These are phyloP conservation scores for Solanum lycopersicoides DNA, from an alignment of 257 asterid species.

Conservation along the genomic window DNA sequence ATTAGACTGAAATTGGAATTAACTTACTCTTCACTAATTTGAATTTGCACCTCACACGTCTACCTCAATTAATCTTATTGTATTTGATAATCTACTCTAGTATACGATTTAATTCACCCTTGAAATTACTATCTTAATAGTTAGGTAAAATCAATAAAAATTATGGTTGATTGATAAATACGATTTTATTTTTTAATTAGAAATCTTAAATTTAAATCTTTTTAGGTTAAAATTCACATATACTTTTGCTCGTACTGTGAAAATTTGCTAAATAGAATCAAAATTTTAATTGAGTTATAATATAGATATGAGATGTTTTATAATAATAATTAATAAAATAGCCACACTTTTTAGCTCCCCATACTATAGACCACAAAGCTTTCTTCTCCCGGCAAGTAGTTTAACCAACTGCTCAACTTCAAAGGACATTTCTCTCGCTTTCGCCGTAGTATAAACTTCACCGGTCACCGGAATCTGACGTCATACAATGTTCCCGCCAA, in stretches of 20 bases:
- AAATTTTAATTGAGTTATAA: background rate
- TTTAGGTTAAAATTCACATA: too few relatives aligned
- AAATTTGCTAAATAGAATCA: background rate
- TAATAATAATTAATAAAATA: too few relatives aligned
- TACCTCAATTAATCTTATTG: background rate
- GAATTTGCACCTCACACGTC: background rate
- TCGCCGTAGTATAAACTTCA: background rate
- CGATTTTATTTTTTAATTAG: too few relatives aligned
- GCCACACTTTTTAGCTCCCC: background rate
- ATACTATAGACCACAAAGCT: background rate
- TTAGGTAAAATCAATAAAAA: too few relatives aligned
- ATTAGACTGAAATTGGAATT: background rate
- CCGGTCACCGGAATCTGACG: constrained; percentile 2
- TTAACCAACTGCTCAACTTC: background rate
- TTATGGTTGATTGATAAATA: too few relatives aligned
- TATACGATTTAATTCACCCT: background rate
- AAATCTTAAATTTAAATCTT: too few relatives aligned
- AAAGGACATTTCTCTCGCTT: background rate
- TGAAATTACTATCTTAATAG: background rate
- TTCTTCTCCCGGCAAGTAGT: background rate
- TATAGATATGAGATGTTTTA: background rate
- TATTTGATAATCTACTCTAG: background rate
- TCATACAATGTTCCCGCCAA: constrained; percentile 47
- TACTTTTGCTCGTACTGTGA: background rate
- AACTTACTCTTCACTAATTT: background rate